Percentiles rank a stretch among this genome's conserved stretches.
These are phyloP conservation scores for Candida lessepsii DNA, from an alignment of 805 yeast genomes.

Conservation along the genomic window DNA sequence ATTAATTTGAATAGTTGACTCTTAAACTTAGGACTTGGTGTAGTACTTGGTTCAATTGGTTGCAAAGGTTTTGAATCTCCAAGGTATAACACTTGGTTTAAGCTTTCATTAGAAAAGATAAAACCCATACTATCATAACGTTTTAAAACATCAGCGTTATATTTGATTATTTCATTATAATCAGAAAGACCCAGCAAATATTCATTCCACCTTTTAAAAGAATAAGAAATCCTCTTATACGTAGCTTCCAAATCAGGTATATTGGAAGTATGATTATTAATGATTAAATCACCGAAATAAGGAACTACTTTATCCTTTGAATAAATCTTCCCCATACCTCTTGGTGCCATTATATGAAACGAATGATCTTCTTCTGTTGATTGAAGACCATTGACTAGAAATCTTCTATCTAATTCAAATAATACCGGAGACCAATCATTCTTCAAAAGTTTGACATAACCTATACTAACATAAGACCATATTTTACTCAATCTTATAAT, in stretches of 20 bases:
- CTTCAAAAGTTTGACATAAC: slow-evolving; percentile 56
- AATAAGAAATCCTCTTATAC: slow-evolving; percentile 64
- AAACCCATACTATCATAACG: slow-evolving; percentile 43
- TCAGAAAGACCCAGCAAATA: slow-evolving; percentile 53
- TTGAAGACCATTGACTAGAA: slow-evolving; percentile 44
- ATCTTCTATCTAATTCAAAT: slow-evolving; percentile 79
- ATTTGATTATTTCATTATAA: slow-evolving; percentile 37
- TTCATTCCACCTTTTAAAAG: slow-evolving; percentile 81
- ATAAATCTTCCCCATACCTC: slow-evolving; percentile 77
- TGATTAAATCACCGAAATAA: slow-evolving; percentile 81
- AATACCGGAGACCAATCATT: slow-evolving; percentile 93
- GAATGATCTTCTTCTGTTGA: slow-evolving; percentile 40
- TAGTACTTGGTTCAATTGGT: slow-evolving; percentile 5
- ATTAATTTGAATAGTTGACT: slow-evolving; percentile 46
- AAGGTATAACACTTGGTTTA: slow-evolving; percentile 41
- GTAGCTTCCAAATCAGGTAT: slow-evolving; percentile 61
- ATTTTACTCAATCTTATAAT: slow-evolving; percentile 68
- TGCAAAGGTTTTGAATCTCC: slow-evolving; percentile 27
- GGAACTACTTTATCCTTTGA: slow-evolving; percentile 81
- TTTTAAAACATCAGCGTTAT: slow-evolving; percentile 40
- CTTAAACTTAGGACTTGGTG: slow-evolving; percentile 25
- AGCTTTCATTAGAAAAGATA: slow-evolving; percentile 42
- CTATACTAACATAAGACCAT: slow-evolving; percentile 71
- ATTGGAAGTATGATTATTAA: slow-evolving; percentile 34
- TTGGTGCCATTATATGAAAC: slow-evolving; percentile 78